phyloP scores from a whole-genome alignment of 768 basidiomycete genomes.

The Udeniomyces megalosporus region DNA sequence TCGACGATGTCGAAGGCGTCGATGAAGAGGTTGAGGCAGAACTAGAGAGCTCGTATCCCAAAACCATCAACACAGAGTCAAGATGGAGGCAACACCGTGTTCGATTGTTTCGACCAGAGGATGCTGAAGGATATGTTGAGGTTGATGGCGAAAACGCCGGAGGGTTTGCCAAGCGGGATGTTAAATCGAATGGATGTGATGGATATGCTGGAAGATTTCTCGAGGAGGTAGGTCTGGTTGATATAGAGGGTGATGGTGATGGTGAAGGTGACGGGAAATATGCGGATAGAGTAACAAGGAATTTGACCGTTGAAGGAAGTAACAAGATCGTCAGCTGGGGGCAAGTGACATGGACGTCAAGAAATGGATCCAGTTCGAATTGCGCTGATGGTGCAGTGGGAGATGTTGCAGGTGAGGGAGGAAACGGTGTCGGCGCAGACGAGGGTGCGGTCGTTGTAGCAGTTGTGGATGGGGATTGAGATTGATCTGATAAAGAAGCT shows the following conservation, averaged over 20 bases:
- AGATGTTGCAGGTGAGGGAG: neutral
- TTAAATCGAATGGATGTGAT: too few species aligned
- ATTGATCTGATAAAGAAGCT: slow-evolving; percentile 38
- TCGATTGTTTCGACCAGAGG: too few species aligned
- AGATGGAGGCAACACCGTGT: too few species aligned
- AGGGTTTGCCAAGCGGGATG: too few species aligned
- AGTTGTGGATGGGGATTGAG: neutral
- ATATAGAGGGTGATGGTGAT: neutral
- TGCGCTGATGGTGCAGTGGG: neutral
- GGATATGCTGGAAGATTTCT: too few species aligned
- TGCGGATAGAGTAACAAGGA: neutral
- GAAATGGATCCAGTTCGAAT: neutral
- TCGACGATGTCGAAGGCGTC: too few species aligned
- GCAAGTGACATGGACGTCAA: neutral
- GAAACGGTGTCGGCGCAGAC: neutral
- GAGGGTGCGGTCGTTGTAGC: neutral
- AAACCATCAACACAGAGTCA: too few species aligned
- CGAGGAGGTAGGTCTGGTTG: neutral
- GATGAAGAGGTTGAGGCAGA: slow-evolving; percentile 18
- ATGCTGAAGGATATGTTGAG: too few species aligned
- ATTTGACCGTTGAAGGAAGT: neutral
- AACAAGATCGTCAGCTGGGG: slow-evolving; percentile 1
- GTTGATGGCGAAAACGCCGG: too few species aligned
- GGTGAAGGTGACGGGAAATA: neutral
- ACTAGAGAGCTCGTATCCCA: too few species aligned